Base-by-base conservation (phyloP, 768 basidiomycete genomes). In the Hebeloma cylindrosporum region DNA sequence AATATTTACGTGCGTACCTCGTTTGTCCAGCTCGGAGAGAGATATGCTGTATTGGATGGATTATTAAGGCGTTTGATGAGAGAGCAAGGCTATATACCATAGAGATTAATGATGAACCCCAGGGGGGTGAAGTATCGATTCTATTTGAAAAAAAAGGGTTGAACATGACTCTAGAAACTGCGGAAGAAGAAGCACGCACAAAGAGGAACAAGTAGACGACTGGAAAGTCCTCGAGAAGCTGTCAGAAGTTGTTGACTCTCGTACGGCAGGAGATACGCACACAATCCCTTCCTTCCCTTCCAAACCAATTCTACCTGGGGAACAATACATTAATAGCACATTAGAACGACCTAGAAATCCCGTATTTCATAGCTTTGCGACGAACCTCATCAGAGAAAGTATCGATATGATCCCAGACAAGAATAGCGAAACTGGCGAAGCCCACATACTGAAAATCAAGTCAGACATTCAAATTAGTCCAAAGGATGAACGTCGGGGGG, bases 41-140 rank as follows among this genome's bases (percentile, higher is more conserved):
- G 45, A 41, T 75, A 77, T 9, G 74, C 73, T 74, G 14, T n/a
- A 13, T 4, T 1, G 28, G 11, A 30, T 9, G 45, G 2, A n/a
- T 14, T 25, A 31, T 5, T 17, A 18, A 31, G 10, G 25, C 4
- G 2, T n/a, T 14, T 10, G 21, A 26, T 17, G 11, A n/a, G 14
- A 18, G 29, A 20, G 39, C n/a, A 25, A 23, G 7, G 16, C 5
- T 17, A 35, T 53, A 42, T 54, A 70, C 73, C 78, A 44, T 64
- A 73, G 9, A 82, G 54, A 46, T 83, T 82, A 33, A 83, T 58
- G 13, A 82, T 73, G 55, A 85, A 84, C 1, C 77, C 79, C 2
- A 83, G 61, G 0, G 82, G 82, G 0, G 78, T 82, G 14, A 83
- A 61, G 53, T 85, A 85, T 18, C 82, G 76, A 52, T 83, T 84